Evolutionary conservation across 1,139 yeast genomes (phyloP).

Genomic region (Yamadazyma diddensiae): DNA sequence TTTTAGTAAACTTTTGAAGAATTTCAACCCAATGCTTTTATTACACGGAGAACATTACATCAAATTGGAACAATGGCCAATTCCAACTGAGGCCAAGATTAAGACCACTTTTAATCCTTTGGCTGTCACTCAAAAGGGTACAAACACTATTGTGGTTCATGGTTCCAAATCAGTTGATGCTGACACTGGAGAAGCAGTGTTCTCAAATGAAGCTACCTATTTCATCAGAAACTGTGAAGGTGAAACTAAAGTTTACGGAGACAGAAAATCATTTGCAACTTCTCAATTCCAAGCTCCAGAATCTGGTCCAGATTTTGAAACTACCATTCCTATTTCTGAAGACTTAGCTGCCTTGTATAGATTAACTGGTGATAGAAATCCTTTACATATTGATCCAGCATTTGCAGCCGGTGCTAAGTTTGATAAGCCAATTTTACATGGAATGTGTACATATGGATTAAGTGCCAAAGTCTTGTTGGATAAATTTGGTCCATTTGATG

Average conservation of each 20-base stretch:
- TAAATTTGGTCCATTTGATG: conserved; percentile 76
- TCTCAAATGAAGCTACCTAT: conserved; percentile 81
- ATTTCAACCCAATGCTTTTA: conserved; percentile 85
- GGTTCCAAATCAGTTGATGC: conserved; percentile 73
- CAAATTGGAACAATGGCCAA: conserved; percentile 73
- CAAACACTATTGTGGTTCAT: conserved; percentile 77
- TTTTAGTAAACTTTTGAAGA: conserved; percentile 59
- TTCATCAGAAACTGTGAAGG: conserved; percentile 85
- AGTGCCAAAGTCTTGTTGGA: conserved; percentile 75
- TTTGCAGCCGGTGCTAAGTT: conserved; percentile 90
- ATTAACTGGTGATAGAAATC: conserved; percentile 91
- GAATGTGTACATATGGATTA: conserved; percentile 85
- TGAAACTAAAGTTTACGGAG: conserved; percentile 47
- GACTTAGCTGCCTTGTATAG: conserved; percentile 91
- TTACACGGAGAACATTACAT: conserved; percentile 96
- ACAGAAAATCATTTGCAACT: conserved; percentile 58
- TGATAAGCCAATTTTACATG: conserved; percentile 86
- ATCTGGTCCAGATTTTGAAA: conserved; percentile 63
- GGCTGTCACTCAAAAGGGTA: conserved; percentile 81
- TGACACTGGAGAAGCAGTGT: conserved; percentile 65
- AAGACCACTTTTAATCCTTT: conserved; percentile 65
- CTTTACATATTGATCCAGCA: conserved; percentile 89
- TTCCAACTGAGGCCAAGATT: conserved; percentile 69
- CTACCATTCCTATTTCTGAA: conserved; percentile 55
- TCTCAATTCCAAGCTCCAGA: conserved; percentile 66